These are phyloP conservation scores for Glebionis coronaria DNA, from an alignment of 129 eudicot species.

Conservation along the genomic window DNA sequence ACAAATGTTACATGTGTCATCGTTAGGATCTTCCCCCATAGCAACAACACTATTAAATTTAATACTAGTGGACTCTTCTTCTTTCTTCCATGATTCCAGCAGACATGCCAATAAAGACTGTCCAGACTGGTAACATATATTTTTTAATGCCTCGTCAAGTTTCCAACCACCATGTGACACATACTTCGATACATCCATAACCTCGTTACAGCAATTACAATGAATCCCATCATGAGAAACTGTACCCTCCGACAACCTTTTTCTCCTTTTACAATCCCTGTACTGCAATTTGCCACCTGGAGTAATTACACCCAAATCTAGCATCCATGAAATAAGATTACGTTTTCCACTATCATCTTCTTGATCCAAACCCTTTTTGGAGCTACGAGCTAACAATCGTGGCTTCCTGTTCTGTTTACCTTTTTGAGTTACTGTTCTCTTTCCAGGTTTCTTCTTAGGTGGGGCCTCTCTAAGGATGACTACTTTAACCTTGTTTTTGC, in stretches of 20 bases:
- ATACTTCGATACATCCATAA: slow-evolving; percentile 37
- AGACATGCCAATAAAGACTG: slow-evolving; percentile 51
- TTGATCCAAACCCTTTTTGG: slow-evolving; percentile 39
- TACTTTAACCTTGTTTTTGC: slow-evolving; percentile 25
- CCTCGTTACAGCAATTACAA: slow-evolving; percentile 61
- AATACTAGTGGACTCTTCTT: slow-evolving; percentile 33
- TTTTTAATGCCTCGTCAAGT: slow-evolving; percentile 30
- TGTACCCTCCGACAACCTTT: slow-evolving; percentile 51
- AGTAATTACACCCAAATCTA: slow-evolving; percentile 57
- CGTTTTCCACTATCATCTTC: slow-evolving; percentile 49
- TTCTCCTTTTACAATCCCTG: slow-evolving; percentile 35
- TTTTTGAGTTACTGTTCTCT: slow-evolving; percentile 31
- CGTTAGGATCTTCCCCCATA: slow-evolving; percentile 79
- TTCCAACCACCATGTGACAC: slow-evolving; percentile 61
- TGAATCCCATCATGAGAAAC: slow-evolving; percentile 68
- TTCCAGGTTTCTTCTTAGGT: slow-evolving; percentile 24
- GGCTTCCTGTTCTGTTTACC: slow-evolving; percentile 42
- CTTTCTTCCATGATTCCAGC: slow-evolving; percentile 68
- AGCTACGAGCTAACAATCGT: slow-evolving; percentile 62
- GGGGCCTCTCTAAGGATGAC: slow-evolving; percentile 12
- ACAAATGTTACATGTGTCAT: slow-evolving; percentile 89
- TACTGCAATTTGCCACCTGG: slow-evolving; percentile 56
- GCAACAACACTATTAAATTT: slow-evolving; percentile 53
- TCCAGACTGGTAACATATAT: slow-evolving; percentile 51
- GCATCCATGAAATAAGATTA: slow-evolving; percentile 79